A percentile compares a stretch with the other conserved stretches of the same genome.
Evolutionary conservation across 1,284 basidiomycete genomes (phyloP).

Genomic region (Pisolithus thermaeus): DNA sequence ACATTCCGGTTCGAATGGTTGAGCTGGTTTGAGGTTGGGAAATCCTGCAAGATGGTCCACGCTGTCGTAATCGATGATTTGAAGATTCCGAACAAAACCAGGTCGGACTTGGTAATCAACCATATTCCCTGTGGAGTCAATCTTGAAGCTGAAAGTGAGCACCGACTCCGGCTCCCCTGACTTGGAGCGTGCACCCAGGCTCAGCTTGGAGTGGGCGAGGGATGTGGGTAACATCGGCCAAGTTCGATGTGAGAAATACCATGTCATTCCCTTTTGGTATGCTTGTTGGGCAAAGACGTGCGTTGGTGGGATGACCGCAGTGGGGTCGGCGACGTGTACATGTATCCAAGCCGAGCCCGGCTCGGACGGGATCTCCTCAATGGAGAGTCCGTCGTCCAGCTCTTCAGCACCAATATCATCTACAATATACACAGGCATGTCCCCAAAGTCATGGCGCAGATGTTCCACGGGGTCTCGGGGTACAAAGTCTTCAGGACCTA

Average conservation of each 20-base stretch:
- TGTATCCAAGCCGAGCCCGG: conserved; percentile 78
- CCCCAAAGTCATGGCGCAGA: conserved; percentile 82
- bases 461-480: conserved; percentile 52
- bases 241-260: conserved; percentile 64
- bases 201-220: conserved; percentile 45
- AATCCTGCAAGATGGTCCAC: conserved; percentile 52
- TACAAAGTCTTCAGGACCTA: conserved; percentile 57
- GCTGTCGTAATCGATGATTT: conserved; percentile 62
- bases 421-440: conserved; percentile 82
- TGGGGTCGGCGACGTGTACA: conserved; percentile 92
- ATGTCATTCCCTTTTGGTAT: conserved; percentile 41
- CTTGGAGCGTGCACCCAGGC: conserved; percentile 44
- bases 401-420: conserved; percentile 83
- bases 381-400: conserved; percentile 90
- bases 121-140: conserved; percentile 63
- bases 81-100: conserved; percentile 67
- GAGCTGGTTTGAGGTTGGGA: conserved; percentile 13
- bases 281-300: conserved; percentile 60
- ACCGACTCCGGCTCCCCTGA: conserved; percentile 45
- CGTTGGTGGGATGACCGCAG: conserved; percentile 67
- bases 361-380: conserved; percentile 59
- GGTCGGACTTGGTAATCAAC: conserved; percentile 67
- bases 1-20: conserved; percentile 39
- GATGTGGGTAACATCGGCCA: conserved; percentile 65
- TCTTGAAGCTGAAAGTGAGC: conserved; percentile 78